These are phyloP conservation scores for Neotropicomus parvogracilis DNA, from an alignment of 1,284 basidiomycete genomes.

Conservation along the genomic window DNA sequence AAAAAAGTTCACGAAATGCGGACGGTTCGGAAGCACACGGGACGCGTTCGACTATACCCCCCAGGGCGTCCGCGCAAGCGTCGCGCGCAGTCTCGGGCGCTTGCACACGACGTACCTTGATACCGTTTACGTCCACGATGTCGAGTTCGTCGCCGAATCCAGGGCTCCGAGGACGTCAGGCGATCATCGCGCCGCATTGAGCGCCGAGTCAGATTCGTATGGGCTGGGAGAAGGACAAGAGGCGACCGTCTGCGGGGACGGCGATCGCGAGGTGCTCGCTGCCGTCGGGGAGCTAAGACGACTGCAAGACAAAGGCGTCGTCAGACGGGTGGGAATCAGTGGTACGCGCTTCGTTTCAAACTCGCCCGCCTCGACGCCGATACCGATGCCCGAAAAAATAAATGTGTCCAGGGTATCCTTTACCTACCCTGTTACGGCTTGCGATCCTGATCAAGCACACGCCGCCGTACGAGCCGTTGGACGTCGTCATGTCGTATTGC, in stretches of 20 bases:
- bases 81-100: constrained; percentile 70
- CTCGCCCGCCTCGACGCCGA: background rate
- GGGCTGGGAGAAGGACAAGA: constrained; percentile 61
- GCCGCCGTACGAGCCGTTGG: constrained; percentile 65
- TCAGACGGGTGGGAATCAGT: constrained; percentile 82
- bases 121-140: constrained; percentile 87
- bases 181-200: constrained; percentile 54
- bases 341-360: constrained; percentile 44
- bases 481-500: constrained; percentile 83
- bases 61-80: constrained; percentile 61
- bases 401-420: constrained; percentile 67
- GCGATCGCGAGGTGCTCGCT: constrained; percentile 77
- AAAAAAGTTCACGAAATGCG: constrained; percentile 86
- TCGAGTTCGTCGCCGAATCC: constrained; percentile 77
- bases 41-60: constrained; percentile 80
- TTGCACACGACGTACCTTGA: constrained; percentile 83
- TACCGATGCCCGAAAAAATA: background rate
- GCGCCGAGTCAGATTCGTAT: constrained; percentile 51
- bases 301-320: constrained; percentile 75
- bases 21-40: constrained; percentile 68
- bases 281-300: constrained; percentile 71
- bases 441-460: constrained; percentile 70
- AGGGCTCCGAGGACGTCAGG: constrained; percentile 51
- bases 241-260: constrained; percentile 62
- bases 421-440: constrained; percentile 86